Percentiles rank a stretch among this genome's conserved stretches.
Evolutionary conservation across 2,329 filamentous ascomycete genomes (phyloP).

Genomic region (Penicillium olsonii): DNA sequence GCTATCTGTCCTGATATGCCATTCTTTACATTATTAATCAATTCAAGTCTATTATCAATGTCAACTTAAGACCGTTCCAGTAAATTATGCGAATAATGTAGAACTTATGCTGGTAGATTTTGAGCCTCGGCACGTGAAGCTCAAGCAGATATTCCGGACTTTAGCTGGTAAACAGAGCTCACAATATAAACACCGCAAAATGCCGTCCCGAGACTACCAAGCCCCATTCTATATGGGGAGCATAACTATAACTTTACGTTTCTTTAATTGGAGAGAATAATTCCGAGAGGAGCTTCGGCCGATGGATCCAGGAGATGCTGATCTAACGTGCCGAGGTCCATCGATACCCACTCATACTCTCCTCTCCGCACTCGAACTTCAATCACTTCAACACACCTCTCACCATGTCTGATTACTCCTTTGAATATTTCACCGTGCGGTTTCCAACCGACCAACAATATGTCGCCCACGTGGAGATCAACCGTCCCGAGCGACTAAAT

Average conservation of each 20-base stretch:
- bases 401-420: slow-evolving; percentile 28
- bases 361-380: not conserved
- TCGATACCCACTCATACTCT: slow-evolving; percentile 1
- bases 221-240: too few species aligned
- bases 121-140: slow-evolving; percentile 15
- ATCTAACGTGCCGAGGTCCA: slow-evolving; percentile 8
- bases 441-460: slow-evolving; percentile 61
- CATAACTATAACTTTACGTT: too few species aligned
- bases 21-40: not conserved
- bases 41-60: not conserved
- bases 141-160: not conserved
- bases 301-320: not conserved
- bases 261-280: too few species aligned
- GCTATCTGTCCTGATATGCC: not conserved
- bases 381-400: not conserved
- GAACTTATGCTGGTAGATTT: not conserved
- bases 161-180: not conserved
- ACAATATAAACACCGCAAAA: too few species aligned
- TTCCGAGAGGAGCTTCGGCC: too few species aligned
- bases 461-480: slow-evolving; percentile 91
- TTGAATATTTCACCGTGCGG: slow-evolving; percentile 70
- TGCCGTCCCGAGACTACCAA: too few species aligned
- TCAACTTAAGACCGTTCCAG: too few species aligned
- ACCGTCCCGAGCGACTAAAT: slow-evolving; percentile 83
- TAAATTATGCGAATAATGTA: too few species aligned